These are phyloP conservation scores for Dittrichia graveolens DNA, from an alignment of 129 eudicot genomes.

Conservation along the genomic window DNA sequence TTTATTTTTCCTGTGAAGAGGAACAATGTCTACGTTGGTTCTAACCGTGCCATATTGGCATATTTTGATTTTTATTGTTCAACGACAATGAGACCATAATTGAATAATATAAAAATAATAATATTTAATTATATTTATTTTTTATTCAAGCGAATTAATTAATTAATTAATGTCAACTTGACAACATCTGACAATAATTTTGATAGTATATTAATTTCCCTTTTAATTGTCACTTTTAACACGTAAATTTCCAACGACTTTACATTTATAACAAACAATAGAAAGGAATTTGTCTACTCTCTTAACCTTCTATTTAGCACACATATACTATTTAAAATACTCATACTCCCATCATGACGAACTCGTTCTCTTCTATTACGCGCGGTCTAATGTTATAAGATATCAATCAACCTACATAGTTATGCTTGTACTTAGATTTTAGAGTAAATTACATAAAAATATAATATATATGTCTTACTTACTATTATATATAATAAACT, in stretches of 20 bases:
- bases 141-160: not conserved
- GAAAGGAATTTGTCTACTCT: not conserved
- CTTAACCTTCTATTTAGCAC: slow-evolving; percentile 16
- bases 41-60: slow-evolving; percentile 9
- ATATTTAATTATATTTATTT: not conserved
- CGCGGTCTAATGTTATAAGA: too few relatives aligned
- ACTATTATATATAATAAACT: too few relatives aligned
- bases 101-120: not conserved
- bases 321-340: not conserved
- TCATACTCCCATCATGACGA: too few relatives aligned
- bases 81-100: not conserved
- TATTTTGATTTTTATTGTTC: slow-evolving; percentile 24
- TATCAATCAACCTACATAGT: too few relatives aligned
- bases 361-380: too few relatives aligned
- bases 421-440: too few relatives aligned
- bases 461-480: too few relatives aligned
- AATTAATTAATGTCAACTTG: slow-evolving; percentile 24
- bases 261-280: not conserved
- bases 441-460: too few relatives aligned
- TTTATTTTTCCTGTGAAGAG: not conserved
- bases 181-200: slow-evolving; percentile 17
- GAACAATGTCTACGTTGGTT: slow-evolving; percentile 1
- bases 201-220: not conserved
- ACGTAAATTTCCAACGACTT: slow-evolving; percentile 20
- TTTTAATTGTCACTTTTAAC: slow-evolving; percentile 18